These are phyloP conservation scores for Zymoseptoria brevis DNA, from an alignment of 2,329 filamentous ascomycete species.

Conservation along the genomic window DNA sequence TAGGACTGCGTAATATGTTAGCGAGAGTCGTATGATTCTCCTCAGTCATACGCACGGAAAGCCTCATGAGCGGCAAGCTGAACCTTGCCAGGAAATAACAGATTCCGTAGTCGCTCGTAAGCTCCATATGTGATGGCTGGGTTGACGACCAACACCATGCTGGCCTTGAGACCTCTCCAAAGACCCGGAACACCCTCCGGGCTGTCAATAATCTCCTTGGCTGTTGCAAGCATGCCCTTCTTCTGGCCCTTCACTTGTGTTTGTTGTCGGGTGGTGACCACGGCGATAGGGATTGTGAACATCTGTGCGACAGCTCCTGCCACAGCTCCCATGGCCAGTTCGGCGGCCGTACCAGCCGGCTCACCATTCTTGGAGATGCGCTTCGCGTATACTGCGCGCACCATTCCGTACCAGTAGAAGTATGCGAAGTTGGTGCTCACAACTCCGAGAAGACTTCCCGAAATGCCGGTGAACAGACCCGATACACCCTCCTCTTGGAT, in stretches of 20 bases:
- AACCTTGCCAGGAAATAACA: conserved; percentile 68
- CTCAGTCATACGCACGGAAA: conserved; percentile 61
- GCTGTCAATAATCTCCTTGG: conserved; percentile 77
- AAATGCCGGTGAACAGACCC: conserved; percentile 84
- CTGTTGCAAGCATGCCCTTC: conserved; percentile 81
- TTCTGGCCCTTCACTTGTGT: conserved; percentile 78
- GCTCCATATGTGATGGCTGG: conserved; percentile 96
- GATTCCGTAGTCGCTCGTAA: conserved; percentile 77
- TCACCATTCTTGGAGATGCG: conserved; percentile 32
- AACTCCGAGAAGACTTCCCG: conserved; percentile 78
- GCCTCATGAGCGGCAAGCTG: conserved; percentile 77
- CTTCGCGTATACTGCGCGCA: conserved; percentile 68
- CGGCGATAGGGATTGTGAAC: conserved; percentile 92
- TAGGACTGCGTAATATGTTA: conserved; percentile 49
- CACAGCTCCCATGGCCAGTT: conserved; percentile 76
- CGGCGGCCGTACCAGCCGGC: conserved; percentile 68
- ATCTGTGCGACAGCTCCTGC: conserved; percentile 87
- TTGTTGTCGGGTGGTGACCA: conserved; percentile 92
- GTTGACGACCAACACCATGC: conserved; percentile 89
- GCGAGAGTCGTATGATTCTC: neutral
- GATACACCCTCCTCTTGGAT: conserved; percentile 66
- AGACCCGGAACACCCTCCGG: conserved; percentile 84
- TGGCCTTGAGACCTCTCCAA: conserved; percentile 93
- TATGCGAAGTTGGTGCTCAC: conserved; percentile 98
- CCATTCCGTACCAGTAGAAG: conserved; percentile 96